Base-by-base conservation (phyloP, 1,284 basidiomycete species). In the Rhodotorula sp. region DNA sequence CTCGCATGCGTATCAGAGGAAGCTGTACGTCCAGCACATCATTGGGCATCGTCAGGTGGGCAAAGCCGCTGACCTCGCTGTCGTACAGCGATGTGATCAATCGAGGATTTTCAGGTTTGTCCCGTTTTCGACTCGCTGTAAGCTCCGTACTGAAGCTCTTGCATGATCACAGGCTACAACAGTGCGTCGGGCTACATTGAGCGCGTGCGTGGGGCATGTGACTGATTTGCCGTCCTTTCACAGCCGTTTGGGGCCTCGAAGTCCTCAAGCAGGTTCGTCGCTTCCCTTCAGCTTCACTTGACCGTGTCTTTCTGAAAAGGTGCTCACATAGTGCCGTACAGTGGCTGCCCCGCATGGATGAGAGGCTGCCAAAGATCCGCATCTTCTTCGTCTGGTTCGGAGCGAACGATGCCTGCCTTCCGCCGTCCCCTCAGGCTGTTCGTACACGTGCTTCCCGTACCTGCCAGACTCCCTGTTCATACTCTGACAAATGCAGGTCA, bases 311-410 rank as follows among this genome's bases (percentile, higher is more conserved):
- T 37, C 18, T 3, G 22, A 22, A 24, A 6, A 2, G 2, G 18
- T 44, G 31, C 46, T 53, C 28, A 50, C 15, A 18, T 40, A 18
- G 53, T 54, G 26, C 37, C 46, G 44, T 64, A 58, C 69, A 82
- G 89, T 81, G 72, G 86, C 86, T 30, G 85, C 83, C 65, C 81
- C 82, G 72, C 76, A 83, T n/a, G 82, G 85, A 62, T 83, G 55
- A 81, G 83, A 57, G 82, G 82, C 56, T 86, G 85, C n/a, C 87
- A 74, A 13, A 85, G 70, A 84, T 92, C 56, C 86, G 85, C 58
- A 80, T 94, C 28, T 82, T 94, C 69, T 87, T 86, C 18, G 88
- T 95, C 77, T 95, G 91, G 92, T 91, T 90, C 74, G 92, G 92
- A 60, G 67, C 65, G 75, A 79, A 51, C 57, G 56, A 69, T 85